Evolutionary conservation across 2,329 filamentous ascomycete genomes (phyloP), one percentile per base, ranked within the genome.

Genomic region (Davidsoniella neocaledoniae): DNA sequence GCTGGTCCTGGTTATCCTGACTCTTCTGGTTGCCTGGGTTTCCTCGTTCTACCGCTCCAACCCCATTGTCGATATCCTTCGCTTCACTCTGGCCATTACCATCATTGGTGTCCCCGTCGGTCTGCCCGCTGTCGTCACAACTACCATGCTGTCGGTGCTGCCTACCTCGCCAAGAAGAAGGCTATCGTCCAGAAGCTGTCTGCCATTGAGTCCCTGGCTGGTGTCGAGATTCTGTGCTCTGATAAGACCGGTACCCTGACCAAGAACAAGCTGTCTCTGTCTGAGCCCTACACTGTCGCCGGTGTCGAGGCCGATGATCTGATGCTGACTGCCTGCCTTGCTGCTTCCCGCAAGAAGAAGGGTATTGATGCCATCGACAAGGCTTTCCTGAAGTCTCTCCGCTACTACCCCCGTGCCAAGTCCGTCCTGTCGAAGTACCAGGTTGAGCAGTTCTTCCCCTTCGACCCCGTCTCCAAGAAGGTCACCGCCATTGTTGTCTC

Each of bases 321-420:
- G 55, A 93, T 94, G 85, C 74, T 93, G 56, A 91, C 86, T 69
- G 86, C 86, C 60, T 93, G 86, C 65, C 70, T 94, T 61, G 86
- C 86, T 60, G 86, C 86, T 55, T 90, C 83, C 57, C 83, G 86
- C 70, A 94, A 91, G 77, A 90, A 88, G 76, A 93, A 93, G 74
- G 86, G 86, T 71, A 88, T 94, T 56, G 86, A 94, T 63, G 84
- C 87, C 57, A 94, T 94, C 58, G 87, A 94, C 75, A 91, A 90
- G 74, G 86, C 86, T 62, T 94, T 94, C 73, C 74, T 94, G 58
- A 93, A 91, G 72, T 76, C 83, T 19, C 78, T 94, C 55, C 77
- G 77, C 62, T 81, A 73, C 69, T 94, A 93, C 64, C 86, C 86
- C 55, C 77, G 77, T 55, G 86, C 85, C 67, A 93, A 91, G 74